Conservation (phyloP, 257 asterid species). For the Penstemon davidsonii region DNA sequence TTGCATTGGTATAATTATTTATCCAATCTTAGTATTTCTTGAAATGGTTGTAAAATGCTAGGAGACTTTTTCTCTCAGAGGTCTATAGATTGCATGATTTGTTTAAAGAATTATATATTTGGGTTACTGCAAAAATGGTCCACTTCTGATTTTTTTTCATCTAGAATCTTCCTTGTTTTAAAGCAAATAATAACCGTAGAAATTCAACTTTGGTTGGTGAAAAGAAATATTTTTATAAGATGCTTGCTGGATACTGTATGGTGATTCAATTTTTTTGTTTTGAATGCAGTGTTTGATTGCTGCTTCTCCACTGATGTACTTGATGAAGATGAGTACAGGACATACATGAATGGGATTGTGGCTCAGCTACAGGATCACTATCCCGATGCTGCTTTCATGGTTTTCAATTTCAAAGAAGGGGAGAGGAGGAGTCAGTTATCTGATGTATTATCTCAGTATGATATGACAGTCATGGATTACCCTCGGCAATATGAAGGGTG, state of each 20-base stretch:
- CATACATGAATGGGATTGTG: slow-evolving; percentile 88
- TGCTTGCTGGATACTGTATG: slow-evolving; percentile 21
- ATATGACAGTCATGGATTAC: slow-evolving; percentile 98
- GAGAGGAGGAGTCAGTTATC: slow-evolving; percentile 84
- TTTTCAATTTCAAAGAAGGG: slow-evolving; percentile 93
- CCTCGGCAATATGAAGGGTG: slow-evolving; percentile 95
- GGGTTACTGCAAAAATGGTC: background rate
- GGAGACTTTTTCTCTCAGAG: background rate
- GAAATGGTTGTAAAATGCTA: slow-evolving; percentile 1
- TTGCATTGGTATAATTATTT: too few species aligned
- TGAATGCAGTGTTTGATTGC: slow-evolving; percentile 87
- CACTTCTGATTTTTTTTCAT: background rate
- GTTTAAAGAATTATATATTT: slow-evolving; percentile 6
- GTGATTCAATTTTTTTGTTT: slow-evolving; percentile 26
- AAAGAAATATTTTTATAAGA: background rate
- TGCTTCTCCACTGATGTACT: slow-evolving; percentile 94
- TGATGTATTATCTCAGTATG: slow-evolving; percentile 85
- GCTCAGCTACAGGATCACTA: slow-evolving; percentile 97
- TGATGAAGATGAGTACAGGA: slow-evolving; percentile 86
- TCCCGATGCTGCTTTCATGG: slow-evolving; percentile 99
- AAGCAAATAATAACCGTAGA: background rate
- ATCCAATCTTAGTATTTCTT: background rate
- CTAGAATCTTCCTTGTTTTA: background rate
- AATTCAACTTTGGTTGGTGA: background rate
- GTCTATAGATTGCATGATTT: slow-evolving; percentile 3